Evolutionary conservation across 73 alveolate genomes (phyloP), one percentile per base, ranked within the genome.

Genomic region (Paramecium octaurelia): DNA sequence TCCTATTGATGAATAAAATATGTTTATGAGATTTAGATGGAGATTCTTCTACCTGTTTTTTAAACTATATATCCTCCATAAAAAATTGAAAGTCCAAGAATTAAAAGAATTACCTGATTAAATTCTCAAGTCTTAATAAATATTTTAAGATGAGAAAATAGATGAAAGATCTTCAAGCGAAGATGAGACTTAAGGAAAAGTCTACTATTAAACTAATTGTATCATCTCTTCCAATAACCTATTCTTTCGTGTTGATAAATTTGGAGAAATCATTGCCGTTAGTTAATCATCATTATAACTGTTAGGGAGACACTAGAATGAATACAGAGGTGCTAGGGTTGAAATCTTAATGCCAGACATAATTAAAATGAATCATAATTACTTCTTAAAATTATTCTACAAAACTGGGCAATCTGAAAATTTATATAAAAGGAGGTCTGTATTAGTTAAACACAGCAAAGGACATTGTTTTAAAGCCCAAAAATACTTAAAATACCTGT

Each of bases 111-210:
- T 64, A 11, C 84, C 84, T 27, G 84, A 64, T 64, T 2, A 64
- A 12, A 64, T 8, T 64, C 24, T 64, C 5, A 64, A 64, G 31
- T 64, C 84, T 1, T 27, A 27, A 8, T 64, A 64, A 64, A 64
- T 64, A 64, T 64, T 64, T 12, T 64, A 12, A 14, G 84, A 64
- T 64, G 84, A 64, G 10, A 64, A 64, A 64, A 20, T 64, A 11
- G 84, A 64, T 64, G 84, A 64, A 64, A 64, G 84, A 64, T 64
- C 84, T 12, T 64, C 84, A 11, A 64, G 84, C 27, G 84, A 64
- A 31, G 84, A 64, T 64, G 84, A 64, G 27, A 42, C 48, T 3
- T 27, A 27, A 31, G 9, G 21, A 11, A 64, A 64, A 64, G 27
- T 7, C 12, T 64, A 64, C 27, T 64, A 64, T 34, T 34, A 31